Conservation (phyloP, 768 basidiomycete genomes). For the Leccinum longicurvipes region DNA sequence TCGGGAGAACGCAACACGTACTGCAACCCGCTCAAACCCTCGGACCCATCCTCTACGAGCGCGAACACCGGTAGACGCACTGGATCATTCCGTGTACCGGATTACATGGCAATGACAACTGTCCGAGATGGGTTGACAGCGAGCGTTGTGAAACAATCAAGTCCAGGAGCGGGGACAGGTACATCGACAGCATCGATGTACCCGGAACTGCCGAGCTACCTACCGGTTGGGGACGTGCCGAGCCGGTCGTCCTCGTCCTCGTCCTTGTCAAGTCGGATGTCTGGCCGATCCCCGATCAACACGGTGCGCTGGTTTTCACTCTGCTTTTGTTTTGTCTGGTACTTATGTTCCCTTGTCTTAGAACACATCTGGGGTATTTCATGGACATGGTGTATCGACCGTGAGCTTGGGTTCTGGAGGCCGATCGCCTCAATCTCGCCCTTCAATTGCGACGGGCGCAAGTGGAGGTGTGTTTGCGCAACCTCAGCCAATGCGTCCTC, state of each 20-base stretch:
- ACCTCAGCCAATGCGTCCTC: conserved; percentile 23
- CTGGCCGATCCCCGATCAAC: conserved; percentile 30
- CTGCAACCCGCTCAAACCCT: conserved; percentile 9
- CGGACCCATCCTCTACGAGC: conserved; percentile 8
- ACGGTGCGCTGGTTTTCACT: conserved; percentile 15
- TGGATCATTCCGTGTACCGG: conserved; percentile 27
- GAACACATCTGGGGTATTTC: conserved; percentile 26
- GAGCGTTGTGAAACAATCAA: conserved; percentile 18
- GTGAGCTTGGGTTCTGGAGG: conserved; percentile 6
- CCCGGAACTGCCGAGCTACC: conserved; percentile 21
- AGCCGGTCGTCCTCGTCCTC: conserved; percentile 34
- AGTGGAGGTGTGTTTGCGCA: conserved; percentile 19
- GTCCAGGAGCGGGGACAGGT: conserved; percentile 11
- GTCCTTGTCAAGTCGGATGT: conserved; percentile 32
- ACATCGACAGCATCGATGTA: conserved; percentile 15
- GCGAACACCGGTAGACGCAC: conserved; percentile 10
- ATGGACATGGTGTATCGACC: conserved; percentile 10
- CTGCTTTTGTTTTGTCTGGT: conserved; percentile 2
- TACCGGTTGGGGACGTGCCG: conserved; percentile 22
- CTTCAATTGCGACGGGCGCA: conserved; percentile 9
- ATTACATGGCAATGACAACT: conserved; percentile 33
- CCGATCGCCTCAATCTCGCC: conserved; percentile 21
- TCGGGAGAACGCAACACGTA: conserved; percentile 35
- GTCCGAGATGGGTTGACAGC: conserved; percentile 29
- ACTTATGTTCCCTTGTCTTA: conserved; percentile 10